Evolutionary conservation across 2,329 filamentous ascomycete genomes (phyloP).

Genomic region (Neofusicoccum ribis): DNA sequence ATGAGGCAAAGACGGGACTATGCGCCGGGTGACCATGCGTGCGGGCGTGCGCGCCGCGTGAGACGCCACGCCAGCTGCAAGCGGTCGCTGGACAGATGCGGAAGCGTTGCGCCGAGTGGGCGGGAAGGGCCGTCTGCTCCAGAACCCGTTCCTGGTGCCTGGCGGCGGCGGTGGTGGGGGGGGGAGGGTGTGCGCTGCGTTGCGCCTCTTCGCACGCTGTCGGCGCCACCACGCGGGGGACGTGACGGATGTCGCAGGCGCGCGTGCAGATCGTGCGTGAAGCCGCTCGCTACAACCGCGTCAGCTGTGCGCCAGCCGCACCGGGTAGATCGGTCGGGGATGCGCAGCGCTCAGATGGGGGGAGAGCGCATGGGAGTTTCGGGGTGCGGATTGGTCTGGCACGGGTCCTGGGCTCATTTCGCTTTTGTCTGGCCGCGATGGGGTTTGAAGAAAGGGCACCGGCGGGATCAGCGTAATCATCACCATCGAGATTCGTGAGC

Average conservation of each 20-base stretch:
- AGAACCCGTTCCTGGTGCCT: no score
- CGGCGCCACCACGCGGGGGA: no score
- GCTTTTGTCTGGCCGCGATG: neutral
- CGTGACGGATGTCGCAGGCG: neutral
- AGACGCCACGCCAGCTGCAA: neutral
- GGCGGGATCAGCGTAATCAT: no score
- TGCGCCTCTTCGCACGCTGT: neutral
- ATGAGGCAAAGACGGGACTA: neutral
- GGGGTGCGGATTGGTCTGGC: neutral
- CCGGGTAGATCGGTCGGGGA: neutral
- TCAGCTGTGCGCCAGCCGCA: no score
- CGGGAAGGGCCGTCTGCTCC: no score
- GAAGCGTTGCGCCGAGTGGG: neutral
- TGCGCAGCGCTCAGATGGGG: neutral
- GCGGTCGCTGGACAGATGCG: neutral
- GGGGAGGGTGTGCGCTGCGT: no score
- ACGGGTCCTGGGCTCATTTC: slow-evolving; percentile 7
- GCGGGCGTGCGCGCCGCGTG: no score
- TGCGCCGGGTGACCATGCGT: no score
- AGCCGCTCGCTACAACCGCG: neutral
- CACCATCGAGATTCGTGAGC: no score
- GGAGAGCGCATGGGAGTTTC: neutral
- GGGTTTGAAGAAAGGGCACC: neutral
- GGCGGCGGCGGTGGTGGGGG: no score
- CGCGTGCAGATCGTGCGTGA: neutral